Percentiles rank a stretch among this genome's conserved stretches.
Evolutionary conservation across 2,329 filamentous ascomycete genomes (phyloP).

Genomic region (Trichothecium sympodiale): DNA sequence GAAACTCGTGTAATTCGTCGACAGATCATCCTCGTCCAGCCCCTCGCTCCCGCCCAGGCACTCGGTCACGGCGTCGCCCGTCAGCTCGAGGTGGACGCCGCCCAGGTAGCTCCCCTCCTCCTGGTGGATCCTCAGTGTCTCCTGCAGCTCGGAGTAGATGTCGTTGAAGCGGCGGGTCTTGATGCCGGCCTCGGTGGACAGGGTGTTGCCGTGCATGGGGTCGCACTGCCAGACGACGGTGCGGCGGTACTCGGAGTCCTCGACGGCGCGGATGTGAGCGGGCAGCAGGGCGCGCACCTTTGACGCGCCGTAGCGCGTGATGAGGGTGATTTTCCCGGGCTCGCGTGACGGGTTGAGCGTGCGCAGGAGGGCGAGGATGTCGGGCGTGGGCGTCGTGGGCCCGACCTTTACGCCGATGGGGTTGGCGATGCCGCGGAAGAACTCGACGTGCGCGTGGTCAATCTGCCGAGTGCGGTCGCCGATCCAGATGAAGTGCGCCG

Average conservation of each 20-base stretch:
- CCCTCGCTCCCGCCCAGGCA: conserved; percentile 85
- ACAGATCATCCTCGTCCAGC: conserved; percentile 77
- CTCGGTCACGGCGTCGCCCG: conserved; percentile 91
- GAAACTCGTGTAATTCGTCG: conserved; percentile 87
- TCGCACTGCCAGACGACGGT: conserved; percentile 94
- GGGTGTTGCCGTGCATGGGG: conserved; percentile 88
- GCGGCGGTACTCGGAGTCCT: conserved; percentile 56
- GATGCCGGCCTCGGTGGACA: conserved; percentile 60
- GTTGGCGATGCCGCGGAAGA: conserved; percentile 92
- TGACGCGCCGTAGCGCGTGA: conserved; percentile 81
- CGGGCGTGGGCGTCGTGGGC: conserved; percentile 65
- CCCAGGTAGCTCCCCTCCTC: conserved; percentile 77
- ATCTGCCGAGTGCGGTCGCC: conserved; percentile 92
- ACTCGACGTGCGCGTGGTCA: conserved; percentile 89
- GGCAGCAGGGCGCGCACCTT: conserved; percentile 70
- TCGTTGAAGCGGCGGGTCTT: conserved; percentile 89
- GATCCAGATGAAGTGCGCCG: conserved; percentile 96
- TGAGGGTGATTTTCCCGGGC: conserved; percentile 87
- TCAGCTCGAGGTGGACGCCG: conserved; percentile 89
- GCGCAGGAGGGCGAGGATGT: conserved; percentile 70
- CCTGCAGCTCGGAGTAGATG: conserved; percentile 77
- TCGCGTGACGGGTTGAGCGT: conserved; percentile 75
- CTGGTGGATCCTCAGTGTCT: conserved; percentile 76
- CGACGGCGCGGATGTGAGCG: conserved; percentile 78
- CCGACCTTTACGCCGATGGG: conserved; percentile 96